These are phyloP conservation scores for Eleusine indica DNA, from an alignment of 176 grass and related monocot genomes.

Conservation along the genomic window DNA sequence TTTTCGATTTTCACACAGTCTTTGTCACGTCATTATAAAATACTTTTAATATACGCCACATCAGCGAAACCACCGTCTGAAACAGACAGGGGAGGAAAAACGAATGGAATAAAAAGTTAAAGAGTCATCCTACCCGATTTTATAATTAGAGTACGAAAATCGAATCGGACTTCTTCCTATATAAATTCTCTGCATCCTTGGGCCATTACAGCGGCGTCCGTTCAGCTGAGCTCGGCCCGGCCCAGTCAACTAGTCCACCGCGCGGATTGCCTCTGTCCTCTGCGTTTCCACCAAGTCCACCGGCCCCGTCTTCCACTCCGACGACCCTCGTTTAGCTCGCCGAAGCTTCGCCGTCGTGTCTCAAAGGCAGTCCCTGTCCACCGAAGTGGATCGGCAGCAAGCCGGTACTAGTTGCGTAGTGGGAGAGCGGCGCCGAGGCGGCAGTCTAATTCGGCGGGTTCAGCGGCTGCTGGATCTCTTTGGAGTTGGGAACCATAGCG, in stretches of 20 bases:
- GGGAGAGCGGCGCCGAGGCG: neutral
- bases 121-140: no score
- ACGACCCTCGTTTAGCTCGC: neutral
- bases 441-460: neutral
- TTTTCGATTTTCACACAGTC: no score
- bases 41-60: no score
- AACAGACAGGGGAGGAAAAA: no score
- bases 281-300: neutral
- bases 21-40: no score
- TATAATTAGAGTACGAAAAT: no score
- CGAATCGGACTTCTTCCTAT: no score
- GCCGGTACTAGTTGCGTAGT: neutral
- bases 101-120: no score
- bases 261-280: neutral
- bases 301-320: constrained; percentile 27
- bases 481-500: neutral
- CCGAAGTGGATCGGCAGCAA: neutral
- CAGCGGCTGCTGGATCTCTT: constrained; percentile 15
- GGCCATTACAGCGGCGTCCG: neutral
- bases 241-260: neutral
- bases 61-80: no score
- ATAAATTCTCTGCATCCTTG: no score
- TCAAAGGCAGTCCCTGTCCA: neutral
- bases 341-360: neutral
- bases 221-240: neutral